A percentile compares a stretch with the other conserved stretches of the same genome.
Evolutionary conservation across 2,329 filamentous ascomycete genomes (phyloP).

Genomic region (Pseudogymnoascus sp.): DNA sequence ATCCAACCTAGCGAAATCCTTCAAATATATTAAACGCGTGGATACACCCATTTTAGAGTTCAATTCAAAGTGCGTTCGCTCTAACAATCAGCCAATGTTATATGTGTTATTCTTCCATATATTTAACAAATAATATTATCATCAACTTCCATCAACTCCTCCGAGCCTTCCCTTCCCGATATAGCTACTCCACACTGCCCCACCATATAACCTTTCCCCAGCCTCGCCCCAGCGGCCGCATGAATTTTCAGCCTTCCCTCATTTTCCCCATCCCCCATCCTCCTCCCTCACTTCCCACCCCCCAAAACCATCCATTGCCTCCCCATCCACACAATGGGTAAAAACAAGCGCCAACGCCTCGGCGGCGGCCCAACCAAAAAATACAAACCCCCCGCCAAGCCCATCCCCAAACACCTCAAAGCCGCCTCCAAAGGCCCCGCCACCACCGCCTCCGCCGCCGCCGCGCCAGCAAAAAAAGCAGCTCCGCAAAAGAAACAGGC

Average conservation of each 20-base stretch:
- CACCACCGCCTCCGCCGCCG: not conserved
- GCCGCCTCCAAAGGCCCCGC: not conserved
- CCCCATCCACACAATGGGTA: constrained; percentile 20
- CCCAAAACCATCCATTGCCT: not conserved
- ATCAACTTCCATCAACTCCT: not conserved
- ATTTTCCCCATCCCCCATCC: not conserved
- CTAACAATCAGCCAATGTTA: not conserved
- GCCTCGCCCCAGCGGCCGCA: constrained; percentile 3
- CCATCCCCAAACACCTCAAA: constrained; percentile 15
- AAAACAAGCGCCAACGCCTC: constrained; percentile 22
- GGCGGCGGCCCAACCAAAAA: constrained; percentile 14
- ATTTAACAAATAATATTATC: not conserved
- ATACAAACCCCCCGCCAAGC: constrained; percentile 11
- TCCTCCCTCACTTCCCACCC: not conserved
- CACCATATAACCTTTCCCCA: constrained; percentile 1
- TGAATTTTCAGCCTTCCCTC: constrained; percentile 8
- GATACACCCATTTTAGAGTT: not conserved
- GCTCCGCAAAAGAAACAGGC: constrained; percentile 11
- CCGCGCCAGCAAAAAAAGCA: constrained; percentile 12
- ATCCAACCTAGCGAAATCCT: not conserved
- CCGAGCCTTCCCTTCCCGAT: not conserved
- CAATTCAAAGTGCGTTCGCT: not conserved
- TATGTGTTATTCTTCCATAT: not conserved
- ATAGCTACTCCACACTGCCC: not conserved
- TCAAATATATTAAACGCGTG: not conserved